Evolutionary conservation across 2,329 filamentous ascomycete genomes (phyloP), one percentile per base, ranked within the genome.

Genomic region (Bipolaris zeicola): DNA sequence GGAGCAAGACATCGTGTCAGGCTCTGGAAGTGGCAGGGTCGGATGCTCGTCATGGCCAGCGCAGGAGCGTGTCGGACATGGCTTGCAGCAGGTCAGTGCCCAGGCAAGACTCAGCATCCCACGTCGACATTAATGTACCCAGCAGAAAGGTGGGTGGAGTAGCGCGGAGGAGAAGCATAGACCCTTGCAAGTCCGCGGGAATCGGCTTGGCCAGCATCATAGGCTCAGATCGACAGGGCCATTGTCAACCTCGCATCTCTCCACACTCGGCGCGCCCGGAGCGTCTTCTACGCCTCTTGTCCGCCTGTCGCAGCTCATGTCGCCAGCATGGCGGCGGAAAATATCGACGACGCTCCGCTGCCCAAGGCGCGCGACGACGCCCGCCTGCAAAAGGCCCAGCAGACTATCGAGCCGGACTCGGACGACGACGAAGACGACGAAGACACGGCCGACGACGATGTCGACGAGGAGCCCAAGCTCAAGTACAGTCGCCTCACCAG

Each of bases 401-500:
- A 65, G 44, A 58, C 43, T 58, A 62, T 46, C 38, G 63, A 69
- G 57, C 66, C 67, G 28, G 71, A 72, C 37, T 64, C 65, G 1
- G 71, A 73, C 18, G 64, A 64, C 0, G 89, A 92, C 0, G 89
- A 91, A 0, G 88, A 89, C 0, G 91, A 96, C 0, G 89, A 92
- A 7, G 39, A 42, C 22, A 24, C 22, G 0, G 89, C 90, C 0
- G 88, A 89, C 0, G 91, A 96, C 0, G 91, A 93, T 0, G 92
- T 95, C 3, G 93, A 97, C 5, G 94, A 98, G 16, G 94, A 98
- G 77, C 96, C 95, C 26, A 89, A 89, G 71, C 85, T 99, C 68
- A 99, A 99, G 78, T 97, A 97, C 75, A 89, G 89, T 48, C 89
- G 92, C 46, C 79, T 98, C 65, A 98, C 95, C 6, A 89, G 88